phyloP scores from a whole-genome alignment of 805 yeast species.

The Wickerhamiella sergipiensis region DNA sequence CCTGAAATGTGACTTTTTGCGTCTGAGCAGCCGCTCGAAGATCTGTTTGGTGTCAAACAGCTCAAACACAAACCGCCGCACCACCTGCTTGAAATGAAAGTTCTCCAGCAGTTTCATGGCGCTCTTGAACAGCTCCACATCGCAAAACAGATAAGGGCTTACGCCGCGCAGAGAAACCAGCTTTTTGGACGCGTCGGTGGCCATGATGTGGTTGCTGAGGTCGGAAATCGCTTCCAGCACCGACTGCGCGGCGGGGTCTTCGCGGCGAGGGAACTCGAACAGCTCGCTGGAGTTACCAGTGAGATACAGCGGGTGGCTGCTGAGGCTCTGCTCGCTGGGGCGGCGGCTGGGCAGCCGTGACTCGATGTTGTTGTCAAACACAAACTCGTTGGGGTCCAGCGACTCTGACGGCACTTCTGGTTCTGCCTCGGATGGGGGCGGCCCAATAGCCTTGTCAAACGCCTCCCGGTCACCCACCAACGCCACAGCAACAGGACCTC shows the following conservation, averaged over 20 bases:
- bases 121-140: conserved; percentile 40
- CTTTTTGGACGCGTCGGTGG: conserved; percentile 43
- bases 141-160: conserved; percentile 40
- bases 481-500: conserved; percentile 13
- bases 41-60: conserved; percentile 33
- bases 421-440: background rate
- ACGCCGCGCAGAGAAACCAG: conserved; percentile 40
- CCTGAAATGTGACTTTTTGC: background rate
- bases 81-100: conserved; percentile 48
- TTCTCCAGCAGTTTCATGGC: conserved; percentile 38
- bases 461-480: conserved; percentile 21
- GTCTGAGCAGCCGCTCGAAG: conserved; percentile 6
- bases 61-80: conserved; percentile 52
- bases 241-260: conserved; percentile 6
- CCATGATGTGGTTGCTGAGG: conserved; percentile 40
- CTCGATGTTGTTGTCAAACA: background rate
- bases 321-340: conserved; percentile 13
- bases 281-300: conserved; percentile 7
- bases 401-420: background rate
- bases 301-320: conserved; percentile 4
- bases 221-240: conserved; percentile 31
- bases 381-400: background rate
- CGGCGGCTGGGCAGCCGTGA: background rate
- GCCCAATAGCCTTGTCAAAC: background rate
- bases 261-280: conserved; percentile 5